phyloP scores from a whole-genome alignment of 805 yeast species.

The Schizosaccharomyces japonicus region DNA sequence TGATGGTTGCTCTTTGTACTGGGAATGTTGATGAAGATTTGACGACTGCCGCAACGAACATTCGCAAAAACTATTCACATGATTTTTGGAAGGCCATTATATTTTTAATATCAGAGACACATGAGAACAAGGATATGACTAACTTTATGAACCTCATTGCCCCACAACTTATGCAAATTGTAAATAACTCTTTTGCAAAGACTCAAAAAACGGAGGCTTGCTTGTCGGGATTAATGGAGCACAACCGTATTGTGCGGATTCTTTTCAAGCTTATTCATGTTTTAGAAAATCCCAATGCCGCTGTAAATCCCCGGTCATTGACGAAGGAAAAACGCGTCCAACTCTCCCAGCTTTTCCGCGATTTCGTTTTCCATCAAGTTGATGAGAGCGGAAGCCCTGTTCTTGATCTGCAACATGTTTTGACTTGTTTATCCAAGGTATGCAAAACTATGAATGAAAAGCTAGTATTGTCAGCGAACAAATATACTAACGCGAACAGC shows the following conservation, averaged over 20 bases:
- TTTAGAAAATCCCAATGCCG: constrained; percentile 46
- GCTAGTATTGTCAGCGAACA: too few relatives aligned
- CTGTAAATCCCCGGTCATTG: constrained; percentile 32
- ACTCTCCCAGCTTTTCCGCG: constrained; percentile 50
- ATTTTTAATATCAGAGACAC: not conserved
- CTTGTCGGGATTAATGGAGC: constrained; percentile 55
- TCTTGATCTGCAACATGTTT: constrained; percentile 59
- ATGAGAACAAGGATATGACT: constrained; percentile 8
- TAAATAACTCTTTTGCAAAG: constrained; percentile 12
- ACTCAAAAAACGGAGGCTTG: constrained; percentile 16
- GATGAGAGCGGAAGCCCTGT: constrained; percentile 58
- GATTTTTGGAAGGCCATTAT: constrained; percentile 10
- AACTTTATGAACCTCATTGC: constrained; percentile 12
- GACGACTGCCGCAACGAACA: not conserved
- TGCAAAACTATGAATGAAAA: too few relatives aligned
- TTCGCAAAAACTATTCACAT: constrained; percentile 10
- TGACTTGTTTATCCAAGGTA: constrained; percentile 51
- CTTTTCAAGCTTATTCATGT: constrained; percentile 60
- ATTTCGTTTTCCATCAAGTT: constrained; percentile 63
- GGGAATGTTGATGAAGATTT: not conserved
- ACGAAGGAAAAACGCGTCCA: constrained; percentile 55
- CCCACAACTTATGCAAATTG: constrained; percentile 11
- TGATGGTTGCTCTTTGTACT: constrained; percentile 32
- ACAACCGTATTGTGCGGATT: constrained; percentile 63
- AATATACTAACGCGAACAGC: too few relatives aligned